Base-by-base conservation (phyloP, 768 basidiomycete genomes). In the Brasilioporus rufonigricans region DNA sequence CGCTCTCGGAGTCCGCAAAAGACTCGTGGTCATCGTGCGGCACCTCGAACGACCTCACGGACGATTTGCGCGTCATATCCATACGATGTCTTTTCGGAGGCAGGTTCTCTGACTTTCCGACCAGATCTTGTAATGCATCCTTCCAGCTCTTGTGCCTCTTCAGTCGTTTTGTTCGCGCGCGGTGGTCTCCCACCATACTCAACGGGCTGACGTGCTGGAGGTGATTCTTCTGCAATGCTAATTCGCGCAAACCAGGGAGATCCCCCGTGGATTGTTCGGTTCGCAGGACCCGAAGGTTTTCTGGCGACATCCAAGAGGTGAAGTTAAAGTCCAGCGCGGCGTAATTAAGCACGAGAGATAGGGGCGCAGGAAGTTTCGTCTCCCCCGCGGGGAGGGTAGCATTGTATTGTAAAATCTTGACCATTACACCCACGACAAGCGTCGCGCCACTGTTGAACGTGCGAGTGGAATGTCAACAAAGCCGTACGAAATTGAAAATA, bases 301-400 rank as follows among this genome's bases (percentile, higher is more conserved):
- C 81, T 10, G 85, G 84, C 0, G 89, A 81, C 92, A 94, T 93
- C 96, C 96, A 98, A 21, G 94, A 96, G 0, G 93, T 93, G 65
- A 96, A 98, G 70, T 98, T 98, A 76, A 99, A 98, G 70, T 98
- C 95, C 43, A 98, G 80, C 24, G 89, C 90, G 0, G 95, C 84
- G 71, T 98, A 99, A 61, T 85, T 92, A 50, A 96, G 81, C 27
- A 97, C 85, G 54, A 98, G 77, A 1, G 90, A 89, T 36, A 87
- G 73, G 1, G 97, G 97, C 18, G 81, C 76, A 1, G 86, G 89
- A 31, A 96, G 76, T 21, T 68, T 74, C 16, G 70, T 73, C 57
- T 71, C 57, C 44, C 64, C 60, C 39, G 60, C 57, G 13, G 71
- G 60, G 6, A 71, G 51, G 7, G 50, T 35, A 27, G 72, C 67